Evolutionary conservation across 441 rosid species (phyloP), one percentile per base, ranked within the genome.

Genomic region (Bocquillonia castaneifolia): DNA sequence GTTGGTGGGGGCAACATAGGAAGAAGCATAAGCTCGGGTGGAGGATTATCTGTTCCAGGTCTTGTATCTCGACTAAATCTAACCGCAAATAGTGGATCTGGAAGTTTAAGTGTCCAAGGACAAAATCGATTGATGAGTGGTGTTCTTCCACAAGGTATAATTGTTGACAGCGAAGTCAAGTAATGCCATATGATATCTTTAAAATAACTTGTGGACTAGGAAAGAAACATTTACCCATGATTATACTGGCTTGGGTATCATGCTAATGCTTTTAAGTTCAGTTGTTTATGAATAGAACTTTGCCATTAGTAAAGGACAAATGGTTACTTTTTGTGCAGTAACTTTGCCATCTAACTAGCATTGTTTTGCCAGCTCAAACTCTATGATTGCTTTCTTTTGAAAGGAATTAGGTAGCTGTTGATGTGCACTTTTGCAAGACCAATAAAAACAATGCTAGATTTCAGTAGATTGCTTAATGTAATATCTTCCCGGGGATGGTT

Each of bases 1-100:
- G 93, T 84, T 64, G 94, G 92, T 71, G 96, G 94, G 52, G 94
- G 96, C 53, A 85, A 85, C 80, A 79, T 94, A 68, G 96, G 97
- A 9, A 82, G 96, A 81, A 86, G 75, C 81, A 77, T 95, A 78
- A 79, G 85, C 78, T 80, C 98, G 18, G 93, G 88, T 18, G 96
- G 96, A 78, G 97, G 97, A 77, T 71, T 92, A 70, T 89, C 99
- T 17, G 77, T 88, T 57, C 90, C 99, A 29, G 91, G 85, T 69
- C 88, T 92, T 69, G 82, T 86, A n/a, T 90, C 98, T 47, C 91
- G 96, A 73, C 74, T 94, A 67, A 94, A 85, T 80, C 66, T 92
- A 67, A 31, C 80, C 69, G 88, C 78, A 52, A 90, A 86, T 70
- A 84, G 78, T 67, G 98, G 96, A 73, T 86, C 99, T 71, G 98